Evolutionary conservation across 1,284 basidiomycete genomes (phyloP), one percentile per base, ranked within the genome.

Genomic region (Pseudozyma hubeiensis): DNA sequence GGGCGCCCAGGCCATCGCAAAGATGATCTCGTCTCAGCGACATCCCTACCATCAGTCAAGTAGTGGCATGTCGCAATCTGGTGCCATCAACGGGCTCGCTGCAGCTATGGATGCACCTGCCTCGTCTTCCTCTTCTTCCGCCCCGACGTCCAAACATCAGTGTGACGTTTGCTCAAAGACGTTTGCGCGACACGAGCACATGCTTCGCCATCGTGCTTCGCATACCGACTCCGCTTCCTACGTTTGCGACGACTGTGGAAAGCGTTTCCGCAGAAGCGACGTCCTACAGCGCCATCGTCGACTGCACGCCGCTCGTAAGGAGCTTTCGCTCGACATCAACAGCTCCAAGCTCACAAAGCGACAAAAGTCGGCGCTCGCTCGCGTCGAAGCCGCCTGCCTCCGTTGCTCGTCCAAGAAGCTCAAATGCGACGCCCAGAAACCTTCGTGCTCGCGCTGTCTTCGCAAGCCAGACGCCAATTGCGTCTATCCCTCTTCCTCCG

Each of bases 361-460:
- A 0, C 62, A 64, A 30, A 19, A 34, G 29, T 64, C 62, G 6
- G 62, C 62, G 6, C 46, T 64, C 6, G 45, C 49, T 4, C 39
- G 62, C 7, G 55, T 58, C n/a, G 62, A 57, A 11, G 54, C 55
- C 11, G 62, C 62, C 24, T 64, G 62, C 31, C 45, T 54, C 1
- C 44, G 45, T 5, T 64, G 62, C 62, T 58, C 62, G 8, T 53
- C 50, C 39, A 53, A 57, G 34, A 64, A 58, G 40, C 62, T 64
- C 45, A 64, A 64, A 46, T 64, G 62, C 43, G 55, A 58, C 17
- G 62, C 54, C 17, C 29, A 6, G 2, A 53, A 39, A 16, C 62
- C 62, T 17, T 52, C 62, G 14, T 64, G 62, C 39, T 57, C 62
- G 1, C 62, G 62, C 19, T 64, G 62, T 29, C 19, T 35, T 6